phyloP scores from a whole-genome alignment of 306 rosid species.

The Boehmeria nivea region DNA sequence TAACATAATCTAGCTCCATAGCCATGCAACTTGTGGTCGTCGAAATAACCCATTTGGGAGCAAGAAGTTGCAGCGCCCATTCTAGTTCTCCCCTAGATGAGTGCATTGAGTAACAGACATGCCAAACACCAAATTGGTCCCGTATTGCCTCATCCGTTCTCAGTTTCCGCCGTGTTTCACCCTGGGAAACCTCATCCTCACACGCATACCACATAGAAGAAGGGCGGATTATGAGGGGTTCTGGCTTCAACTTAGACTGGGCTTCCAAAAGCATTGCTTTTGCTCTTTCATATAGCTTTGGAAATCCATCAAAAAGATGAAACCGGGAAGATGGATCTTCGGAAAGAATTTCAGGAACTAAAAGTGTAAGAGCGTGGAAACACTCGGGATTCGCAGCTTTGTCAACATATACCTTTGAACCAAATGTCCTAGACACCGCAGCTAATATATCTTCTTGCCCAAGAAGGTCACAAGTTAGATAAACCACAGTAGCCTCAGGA shows the following conservation, averaged over 20 bases:
- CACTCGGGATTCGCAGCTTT: conserved; percentile 41
- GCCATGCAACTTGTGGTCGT: conserved; percentile 78
- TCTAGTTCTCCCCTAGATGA: conserved; percentile 80
- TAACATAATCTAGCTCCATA: conserved; percentile 60
- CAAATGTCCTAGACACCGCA: conserved; percentile 61
- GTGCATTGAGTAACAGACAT: conserved; percentile 78
- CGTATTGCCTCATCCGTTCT: conserved; percentile 54
- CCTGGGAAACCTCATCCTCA: conserved; percentile 37
- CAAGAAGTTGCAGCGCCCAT: conserved; percentile 70
- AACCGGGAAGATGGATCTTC: conserved; percentile 69
- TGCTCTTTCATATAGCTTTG: conserved; percentile 53
- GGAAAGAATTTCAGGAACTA: conserved; percentile 50
- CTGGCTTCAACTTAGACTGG: conserved; percentile 33
- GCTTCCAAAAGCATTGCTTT: conserved; percentile 45
- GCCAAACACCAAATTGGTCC: conserved; percentile 82
- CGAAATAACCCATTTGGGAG: conserved; percentile 87
- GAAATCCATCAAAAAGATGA: conserved; percentile 61
- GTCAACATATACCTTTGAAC: conserved; percentile 64
- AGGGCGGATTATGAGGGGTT: conserved; percentile 74
- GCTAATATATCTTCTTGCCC: conserved; percentile 74
- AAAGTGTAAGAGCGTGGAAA: conserved; percentile 44
- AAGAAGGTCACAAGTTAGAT: conserved; percentile 60
- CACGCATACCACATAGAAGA: conserved; percentile 79
- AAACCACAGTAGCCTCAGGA: conserved; percentile 53
- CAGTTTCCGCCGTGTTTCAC: conserved; percentile 35